Conservation (phyloP, 2,329 filamentous ascomycete genomes). For the Knufia petricola region DNA sequence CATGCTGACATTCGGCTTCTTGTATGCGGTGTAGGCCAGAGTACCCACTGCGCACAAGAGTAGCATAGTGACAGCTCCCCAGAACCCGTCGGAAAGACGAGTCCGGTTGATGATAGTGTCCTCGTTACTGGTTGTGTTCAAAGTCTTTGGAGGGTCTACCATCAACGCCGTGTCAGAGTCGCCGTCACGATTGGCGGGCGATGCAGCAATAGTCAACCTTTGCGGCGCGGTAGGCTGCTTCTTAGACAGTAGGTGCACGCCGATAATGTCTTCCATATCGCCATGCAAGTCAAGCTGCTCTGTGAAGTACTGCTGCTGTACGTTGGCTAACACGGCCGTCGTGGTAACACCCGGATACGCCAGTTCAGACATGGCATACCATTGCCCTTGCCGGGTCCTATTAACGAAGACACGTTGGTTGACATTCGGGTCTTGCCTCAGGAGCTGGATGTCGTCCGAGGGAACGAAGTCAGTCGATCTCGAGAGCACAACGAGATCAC, state of each 20-base stretch:
- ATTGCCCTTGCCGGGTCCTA: slow-evolving; percentile 72
- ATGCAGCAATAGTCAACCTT: slow-evolving; percentile 20
- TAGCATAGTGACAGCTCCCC: not conserved
- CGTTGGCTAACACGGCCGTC: slow-evolving; percentile 45
- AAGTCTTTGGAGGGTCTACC: slow-evolving; percentile 15
- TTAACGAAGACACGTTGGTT: slow-evolving; percentile 72
- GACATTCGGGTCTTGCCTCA: slow-evolving; percentile 35
- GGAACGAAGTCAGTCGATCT: slow-evolving; percentile 62
- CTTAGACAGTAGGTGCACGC: slow-evolving; percentile 57
- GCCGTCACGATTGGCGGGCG: slow-evolving; percentile 7
- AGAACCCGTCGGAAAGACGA: slow-evolving; percentile 1
- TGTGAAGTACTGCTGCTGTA: slow-evolving; percentile 12
- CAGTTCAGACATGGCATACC: slow-evolving; percentile 85
- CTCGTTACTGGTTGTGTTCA: slow-evolving; percentile 9
- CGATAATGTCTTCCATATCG: slow-evolving; percentile 42
- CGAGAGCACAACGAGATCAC: slow-evolving; percentile 72
- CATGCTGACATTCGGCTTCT: too few species aligned
- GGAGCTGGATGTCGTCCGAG: slow-evolving; percentile 12
- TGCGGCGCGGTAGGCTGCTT: slow-evolving; percentile 44
- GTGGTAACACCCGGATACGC: slow-evolving; percentile 79
- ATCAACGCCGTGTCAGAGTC: slow-evolving; percentile 1
- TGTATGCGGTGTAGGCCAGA: too few species aligned
- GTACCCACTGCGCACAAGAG: not conserved
- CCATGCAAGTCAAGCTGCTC: slow-evolving; percentile 15
- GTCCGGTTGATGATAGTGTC: not conserved